Evolutionary conservation across 2,329 filamentous ascomycete genomes (phyloP), one percentile per base, ranked within the genome.

Genomic region (Trichoderma polysporum): DNA sequence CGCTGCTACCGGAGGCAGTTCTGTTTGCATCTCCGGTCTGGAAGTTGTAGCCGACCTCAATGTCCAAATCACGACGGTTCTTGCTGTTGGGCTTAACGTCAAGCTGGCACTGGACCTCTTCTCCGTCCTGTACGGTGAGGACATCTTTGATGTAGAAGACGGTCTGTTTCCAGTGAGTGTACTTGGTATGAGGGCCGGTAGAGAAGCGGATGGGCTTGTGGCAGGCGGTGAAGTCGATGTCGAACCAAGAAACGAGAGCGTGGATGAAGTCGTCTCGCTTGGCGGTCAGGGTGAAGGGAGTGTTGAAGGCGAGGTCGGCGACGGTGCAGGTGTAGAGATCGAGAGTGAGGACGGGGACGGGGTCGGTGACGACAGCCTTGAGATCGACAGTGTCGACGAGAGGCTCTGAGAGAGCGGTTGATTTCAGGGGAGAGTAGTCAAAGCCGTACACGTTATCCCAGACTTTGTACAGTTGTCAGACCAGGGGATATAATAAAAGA

Each of bases 131-230:
- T 41, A 97, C 93, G 19, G 94, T 98, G 71, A 99, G 83, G 37
- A 97, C 92, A 73, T 99, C 94, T 75, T 91, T 88, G 70, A 99
- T 85, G 83, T 99, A 99, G 83, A 99, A 98, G 70, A 99, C 95
- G 13, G 95, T 99, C 85, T 99, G 95, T 84, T 99, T 99, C 95
- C 95, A 99, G 86, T 99, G 95, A 19, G 95, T 99, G 83, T 98
- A 98, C 83, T 97, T 98, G 74, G 94, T 96, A 82, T 98, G 95
- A 31, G 95, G 95, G 25, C 95, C 95, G 19, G 95, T 99, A 63
- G 92, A 97, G 86, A 99, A 99, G 76, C 90, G 88, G 77, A 99
- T 93, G 35, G 93, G 92, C 87, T 98, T 98, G 87, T 99, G 95
- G 87, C 95, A 98, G 68, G 93, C 94, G 60, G 92, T 91, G 82